Evolutionary conservation across 352 stramenopile species (phyloP).

Genomic region (Phytopythium litorale): DNA sequence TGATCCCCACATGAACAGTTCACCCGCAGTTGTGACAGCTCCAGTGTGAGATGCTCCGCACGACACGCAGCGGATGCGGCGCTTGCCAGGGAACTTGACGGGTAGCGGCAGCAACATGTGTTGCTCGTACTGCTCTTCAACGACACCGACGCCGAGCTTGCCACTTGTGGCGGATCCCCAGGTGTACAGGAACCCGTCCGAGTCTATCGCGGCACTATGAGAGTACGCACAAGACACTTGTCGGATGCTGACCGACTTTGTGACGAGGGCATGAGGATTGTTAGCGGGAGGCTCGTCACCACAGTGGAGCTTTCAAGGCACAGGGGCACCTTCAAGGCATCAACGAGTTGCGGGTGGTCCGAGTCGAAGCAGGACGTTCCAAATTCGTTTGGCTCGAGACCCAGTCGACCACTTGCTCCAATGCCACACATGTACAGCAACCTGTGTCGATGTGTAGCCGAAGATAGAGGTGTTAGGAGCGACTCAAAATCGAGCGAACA

Average conservation of each 20-base stretch:
- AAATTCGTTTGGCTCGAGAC: constrained; percentile 47
- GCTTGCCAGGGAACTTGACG: constrained; percentile 64
- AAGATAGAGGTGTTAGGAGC: neutral
- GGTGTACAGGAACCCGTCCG: constrained; percentile 73
- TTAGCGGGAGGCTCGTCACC: constrained; percentile 13
- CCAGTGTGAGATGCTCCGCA: constrained; percentile 86
- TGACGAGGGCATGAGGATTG: neutral
- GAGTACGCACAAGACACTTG: constrained; percentile 71
- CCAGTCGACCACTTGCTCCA: constrained; percentile 77
- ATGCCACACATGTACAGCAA: constrained; percentile 92
- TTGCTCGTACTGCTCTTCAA: constrained; percentile 81
- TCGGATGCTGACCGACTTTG: constrained; percentile 30
- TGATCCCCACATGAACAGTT: constrained; percentile 90
- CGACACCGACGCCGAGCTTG: constrained; percentile 86
- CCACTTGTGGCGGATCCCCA: constrained; percentile 85
- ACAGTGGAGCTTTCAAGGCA: constrained; percentile 10
- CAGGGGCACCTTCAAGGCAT: constrained; percentile 42
- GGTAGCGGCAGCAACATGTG: constrained; percentile 62
- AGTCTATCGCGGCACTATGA: constrained; percentile 85
- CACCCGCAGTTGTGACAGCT: constrained; percentile 54
- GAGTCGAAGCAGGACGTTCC: constrained; percentile 61
- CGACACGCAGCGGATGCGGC: constrained; percentile 73
- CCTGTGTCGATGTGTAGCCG: constrained; percentile 12
- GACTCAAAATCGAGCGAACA: neutral
- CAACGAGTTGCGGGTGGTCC: constrained; percentile 51